These are phyloP conservation scores for Discostella pseudostelligera DNA, from an alignment of 108 stramenopile species.

Conservation along the genomic window DNA sequence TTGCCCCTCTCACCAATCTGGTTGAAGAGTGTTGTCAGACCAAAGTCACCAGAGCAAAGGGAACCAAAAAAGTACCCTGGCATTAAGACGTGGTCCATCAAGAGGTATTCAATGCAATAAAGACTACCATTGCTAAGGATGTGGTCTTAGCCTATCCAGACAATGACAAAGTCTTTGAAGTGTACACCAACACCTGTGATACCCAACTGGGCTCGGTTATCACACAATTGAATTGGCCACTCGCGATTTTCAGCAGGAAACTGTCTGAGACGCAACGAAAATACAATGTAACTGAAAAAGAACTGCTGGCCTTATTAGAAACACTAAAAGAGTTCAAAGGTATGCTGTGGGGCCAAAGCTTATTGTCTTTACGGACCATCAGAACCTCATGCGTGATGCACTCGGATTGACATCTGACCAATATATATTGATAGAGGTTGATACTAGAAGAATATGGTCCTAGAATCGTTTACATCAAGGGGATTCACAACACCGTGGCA, in stretches of 20 bases:
- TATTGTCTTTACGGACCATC: conserved; percentile 17
- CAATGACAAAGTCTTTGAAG: conserved; percentile 28
- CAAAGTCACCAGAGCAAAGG: conserved; percentile 1
- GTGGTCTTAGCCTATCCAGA: conserved; percentile 49
- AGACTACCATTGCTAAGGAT: conserved; percentile 37
- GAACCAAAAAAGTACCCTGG: conserved; percentile 21
- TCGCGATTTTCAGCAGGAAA: conserved; percentile 50
- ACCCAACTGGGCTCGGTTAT: conserved; percentile 50
- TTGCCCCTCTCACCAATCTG: conserved; percentile 36
- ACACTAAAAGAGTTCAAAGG: conserved; percentile 48
- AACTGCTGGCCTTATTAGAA: conserved; percentile 56
- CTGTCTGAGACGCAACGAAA: conserved; percentile 34
- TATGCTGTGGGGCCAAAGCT: conserved; percentile 45
- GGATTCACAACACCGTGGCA: conserved; percentile 23
- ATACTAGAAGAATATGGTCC: conserved; percentile 11
- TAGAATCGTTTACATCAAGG: conserved; percentile 22
- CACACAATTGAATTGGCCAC: conserved; percentile 39
- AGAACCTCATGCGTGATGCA: conserved; percentile 13
- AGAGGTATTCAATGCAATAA: conserved; percentile 47
- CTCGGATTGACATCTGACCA: conserved; percentile 8
- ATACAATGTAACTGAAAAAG: conserved; percentile 42
- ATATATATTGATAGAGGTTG: conserved; percentile 9
- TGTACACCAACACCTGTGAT: conserved; percentile 40
- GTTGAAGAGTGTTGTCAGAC: conserved; percentile 16
- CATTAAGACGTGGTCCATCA: conserved; percentile 39